Percentiles rank a stretch among this genome's conserved stretches.
Evolutionary conservation across 75 land plant genomes (phyloP).

Genomic region (Selaginella tamariscina): DNA sequence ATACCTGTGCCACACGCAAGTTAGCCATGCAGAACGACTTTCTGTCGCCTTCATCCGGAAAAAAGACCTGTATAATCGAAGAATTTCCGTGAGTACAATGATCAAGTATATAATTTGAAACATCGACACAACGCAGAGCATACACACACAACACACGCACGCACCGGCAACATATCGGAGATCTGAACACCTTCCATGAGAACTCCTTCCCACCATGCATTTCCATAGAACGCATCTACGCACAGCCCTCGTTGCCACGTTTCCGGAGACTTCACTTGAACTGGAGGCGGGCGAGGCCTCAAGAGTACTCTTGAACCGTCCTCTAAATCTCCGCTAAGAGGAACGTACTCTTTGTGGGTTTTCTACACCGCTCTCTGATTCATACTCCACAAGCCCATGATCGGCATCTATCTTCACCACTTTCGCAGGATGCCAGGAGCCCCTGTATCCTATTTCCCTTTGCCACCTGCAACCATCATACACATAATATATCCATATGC

Average conservation of each 20-base stretch:
- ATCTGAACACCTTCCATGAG: slow-evolving; percentile 11
- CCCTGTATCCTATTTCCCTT: slow-evolving; percentile 11
- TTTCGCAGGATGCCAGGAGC: slow-evolving; percentile 15
- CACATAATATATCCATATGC: too few relatives aligned
- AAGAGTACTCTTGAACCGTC: neutral
- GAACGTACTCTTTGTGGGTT: slow-evolving; percentile 8
- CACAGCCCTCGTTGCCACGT: slow-evolving; percentile 13
- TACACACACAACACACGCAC: too few relatives aligned
- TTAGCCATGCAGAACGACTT: neutral
- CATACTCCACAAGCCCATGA: slow-evolving; percentile 15
- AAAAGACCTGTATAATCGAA: neutral
- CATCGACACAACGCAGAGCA: too few relatives aligned
- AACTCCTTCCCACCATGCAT: slow-evolving; percentile 24
- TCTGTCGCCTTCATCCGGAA: slow-evolving; percentile 17
- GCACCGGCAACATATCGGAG: neutral
- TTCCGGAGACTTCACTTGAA: neutral
- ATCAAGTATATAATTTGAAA: too few relatives aligned
- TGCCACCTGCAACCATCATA: too few relatives aligned
- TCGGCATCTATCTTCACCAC: slow-evolving; percentile 4
- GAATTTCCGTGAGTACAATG: too few relatives aligned
- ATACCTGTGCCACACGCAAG: slow-evolving; percentile 8
- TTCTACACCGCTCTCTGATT: slow-evolving; percentile 5
- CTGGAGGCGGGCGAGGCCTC: slow-evolving; percentile 12
- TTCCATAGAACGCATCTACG: slow-evolving; percentile 17
- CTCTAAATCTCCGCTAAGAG: neutral